Evolutionary conservation across 2,329 filamentous ascomycete species (phyloP), one percentile per base, ranked within the genome.

Genomic region (Fragosphaeria purpurea): DNA sequence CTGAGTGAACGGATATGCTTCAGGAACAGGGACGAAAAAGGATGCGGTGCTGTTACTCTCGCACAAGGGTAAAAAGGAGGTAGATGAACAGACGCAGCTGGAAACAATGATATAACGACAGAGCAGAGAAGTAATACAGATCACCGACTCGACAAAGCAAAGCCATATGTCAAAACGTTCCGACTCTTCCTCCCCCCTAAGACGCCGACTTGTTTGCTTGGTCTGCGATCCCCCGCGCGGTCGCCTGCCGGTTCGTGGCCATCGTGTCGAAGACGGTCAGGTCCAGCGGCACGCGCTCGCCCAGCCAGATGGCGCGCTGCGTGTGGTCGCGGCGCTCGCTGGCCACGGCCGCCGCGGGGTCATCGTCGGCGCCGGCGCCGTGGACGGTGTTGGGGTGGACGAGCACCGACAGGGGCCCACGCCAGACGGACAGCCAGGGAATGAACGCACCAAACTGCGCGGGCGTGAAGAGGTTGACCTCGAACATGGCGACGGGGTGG

Each of bases 401-500:
- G 22, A 96, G 70, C 4, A 72, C 88, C 45, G 85, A 89, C 53
- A 95, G 66, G 3, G 87, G 86, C 0, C 89, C 89, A 5, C 89
- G 76, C 67, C 90, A 83, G 51, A 95, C 79, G 34, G 87, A 77
- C 34, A 95, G 70, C 89, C 89, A 95, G 0, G 87, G 77, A 40
- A 96, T 70, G 60, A 95, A 94, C 0, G 90, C 89, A 0, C 89
- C 89, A 61, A 95, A 95, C 64, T 95, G 86, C 4, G 80, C 82
- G 0, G 89, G 90, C 0, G 83, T 88, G 64, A 91, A 88, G 22
- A 95, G 44, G 58, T 94, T 94, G 44, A 95, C 88, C 67, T 96
- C 90, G 60, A 95, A 95, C 88, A 95, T 95, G 48, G 82, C 85
- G 1, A 88, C 66, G 0, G 85, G 83, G 64, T 95, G 89, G 0